phyloP scores from a whole-genome alignment of 2,329 filamentous ascomycete genomes.

The Fusarium nematophilum region DNA sequence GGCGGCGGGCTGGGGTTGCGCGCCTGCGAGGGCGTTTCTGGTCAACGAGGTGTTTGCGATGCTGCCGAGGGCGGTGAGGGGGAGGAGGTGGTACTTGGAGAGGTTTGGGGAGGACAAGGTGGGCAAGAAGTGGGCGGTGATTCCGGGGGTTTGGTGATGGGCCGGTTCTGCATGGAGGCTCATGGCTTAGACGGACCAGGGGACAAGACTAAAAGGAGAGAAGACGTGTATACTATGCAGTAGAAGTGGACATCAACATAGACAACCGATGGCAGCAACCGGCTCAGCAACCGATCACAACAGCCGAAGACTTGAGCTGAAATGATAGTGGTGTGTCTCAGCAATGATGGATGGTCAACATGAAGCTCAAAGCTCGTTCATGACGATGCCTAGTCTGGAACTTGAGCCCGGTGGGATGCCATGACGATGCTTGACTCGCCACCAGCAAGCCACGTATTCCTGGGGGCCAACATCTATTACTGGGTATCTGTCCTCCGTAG shows the following conservation, averaged over 20 bases:
- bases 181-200: background rate
- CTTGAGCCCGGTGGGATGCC: conserved; percentile 1
- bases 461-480: background rate
- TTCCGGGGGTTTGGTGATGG: conserved; percentile 62
- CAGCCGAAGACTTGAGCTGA: conserved; percentile 21
- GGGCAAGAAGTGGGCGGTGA: conserved; percentile 77
- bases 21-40: conserved; percentile 83
- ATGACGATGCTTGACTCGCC: background rate
- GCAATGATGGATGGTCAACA: background rate
- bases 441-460: conserved; percentile 4
- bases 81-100: conserved; percentile 86
- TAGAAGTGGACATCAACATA: background rate
- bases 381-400: background rate
- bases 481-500: no score
- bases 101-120: conserved; percentile 89
- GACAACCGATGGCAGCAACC: no score
- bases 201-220: background rate
- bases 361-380: background rate
- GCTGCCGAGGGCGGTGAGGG: conserved; percentile 85
- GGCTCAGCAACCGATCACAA: conserved; percentile 26
- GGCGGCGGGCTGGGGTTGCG: conserved; percentile 72
- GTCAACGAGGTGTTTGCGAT: conserved; percentile 91
- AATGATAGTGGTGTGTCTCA: background rate
- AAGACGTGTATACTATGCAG: background rate
- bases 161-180: background rate